phyloP scores from a whole-genome alignment of 805 yeast species.

The Saccharomycopsis javanensis region DNA sequence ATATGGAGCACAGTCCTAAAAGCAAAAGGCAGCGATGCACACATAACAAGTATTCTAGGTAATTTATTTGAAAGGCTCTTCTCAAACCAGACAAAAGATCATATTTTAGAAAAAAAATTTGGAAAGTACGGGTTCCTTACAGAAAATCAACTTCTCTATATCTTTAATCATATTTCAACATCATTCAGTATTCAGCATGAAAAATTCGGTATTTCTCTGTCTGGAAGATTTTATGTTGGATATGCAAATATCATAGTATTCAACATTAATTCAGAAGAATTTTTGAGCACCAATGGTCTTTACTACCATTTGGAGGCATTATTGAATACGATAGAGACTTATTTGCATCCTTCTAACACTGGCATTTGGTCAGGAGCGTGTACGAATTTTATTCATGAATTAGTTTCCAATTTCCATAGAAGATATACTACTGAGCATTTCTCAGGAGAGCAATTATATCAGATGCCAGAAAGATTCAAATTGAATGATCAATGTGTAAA shows the following conservation, averaged over 20 bases:
- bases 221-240: conserved; percentile 33
- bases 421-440: conserved; percentile 43
- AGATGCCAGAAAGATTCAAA: conserved; percentile 29
- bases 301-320: conserved; percentile 44
- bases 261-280: conserved; percentile 46
- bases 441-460: conserved; percentile 14
- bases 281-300: conserved; percentile 32
- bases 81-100: conserved; percentile 23
- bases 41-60: conserved; percentile 56
- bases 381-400: conserved; percentile 51
- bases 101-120: conserved; percentile 26
- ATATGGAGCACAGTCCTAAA: conserved; percentile 54
- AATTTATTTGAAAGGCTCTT: conserved; percentile 45
- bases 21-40: conserved; percentile 47
- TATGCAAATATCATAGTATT: conserved; percentile 44
- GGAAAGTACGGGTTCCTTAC: conserved; percentile 57
- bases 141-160: conserved; percentile 46
- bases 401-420: conserved; percentile 51
- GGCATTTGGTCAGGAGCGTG: conserved; percentile 80
- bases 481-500: conserved; percentile 30
- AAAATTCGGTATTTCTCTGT: conserved; percentile 34
- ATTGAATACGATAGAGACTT: conserved; percentile 65
- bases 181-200: conserved; percentile 38
- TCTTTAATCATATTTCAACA: conserved; percentile 46
- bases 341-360: conserved; percentile 85